Evolutionary conservation across 495 filamentous ascomycete genomes (phyloP), one percentile per base, ranked within the genome.

Genomic region (Daldinia loculata): DNA sequence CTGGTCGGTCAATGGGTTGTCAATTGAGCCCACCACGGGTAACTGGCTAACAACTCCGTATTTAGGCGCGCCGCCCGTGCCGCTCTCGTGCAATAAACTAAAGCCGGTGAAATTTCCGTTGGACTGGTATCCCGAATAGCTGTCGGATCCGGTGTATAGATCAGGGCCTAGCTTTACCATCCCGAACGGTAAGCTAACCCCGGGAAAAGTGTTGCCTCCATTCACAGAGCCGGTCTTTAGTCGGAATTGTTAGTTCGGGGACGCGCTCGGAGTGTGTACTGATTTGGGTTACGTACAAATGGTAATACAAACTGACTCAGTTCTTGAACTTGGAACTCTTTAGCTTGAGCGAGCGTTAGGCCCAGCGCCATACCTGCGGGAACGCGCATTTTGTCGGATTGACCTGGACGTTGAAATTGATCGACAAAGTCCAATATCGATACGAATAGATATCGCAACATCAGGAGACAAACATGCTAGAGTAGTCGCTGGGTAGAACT

Each of bases 151-250:
- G 64, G 85, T 79, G 69, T 83, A 79, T 19, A 88, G 70, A 72
- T 93, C 91, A 6, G 90, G 87, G 2, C 91, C 91, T 17, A 92
- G 79, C 69, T 92, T 93, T 63, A 91, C 89, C 79, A 92, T 87
- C 19, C 89, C 88, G 59, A 90, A 90, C 1, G 91, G 91, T 9
- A 83, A 76, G 51, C 84, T 84, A 48, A 89, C 88, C 0, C 89
- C 91, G 17, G 90, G 88, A 74, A 92, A 91, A 61, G 89, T 87
- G 67, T 93, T 92, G 5, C 90, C 91, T 36, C 88, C 89, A 70
- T 72, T 72, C 11, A 74, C 56, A 4, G 72, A 58, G 39, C 83
- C 84, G 61, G 78, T 80, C 80, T 82, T 60, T 2, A 55, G 39
- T 30, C 12, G 32, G 43, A 19, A 50, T 53, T 19, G 32, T 60